Conservation (phyloP, 179 eudicot genomes). For the Silene noctiflora region DNA sequence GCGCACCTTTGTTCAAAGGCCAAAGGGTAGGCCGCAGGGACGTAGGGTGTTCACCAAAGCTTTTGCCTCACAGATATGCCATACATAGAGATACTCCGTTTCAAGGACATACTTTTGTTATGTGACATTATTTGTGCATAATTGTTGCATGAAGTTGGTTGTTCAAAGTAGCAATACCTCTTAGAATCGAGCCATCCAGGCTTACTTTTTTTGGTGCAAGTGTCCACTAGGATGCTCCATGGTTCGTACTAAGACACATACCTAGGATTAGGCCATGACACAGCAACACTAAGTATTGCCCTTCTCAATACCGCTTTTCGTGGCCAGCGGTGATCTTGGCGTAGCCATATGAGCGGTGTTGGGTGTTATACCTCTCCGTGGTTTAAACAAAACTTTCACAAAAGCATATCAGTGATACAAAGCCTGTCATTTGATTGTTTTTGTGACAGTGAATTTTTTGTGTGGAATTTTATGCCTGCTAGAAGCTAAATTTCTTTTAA, state of each 20-base stretch:
- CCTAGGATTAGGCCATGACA: not conserved
- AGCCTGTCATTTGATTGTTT: not conserved
- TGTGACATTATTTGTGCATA: not conserved
- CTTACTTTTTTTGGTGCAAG: not conserved
- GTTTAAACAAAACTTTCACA: not conserved
- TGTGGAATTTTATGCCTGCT: conserved; percentile 3
- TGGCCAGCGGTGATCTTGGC: no score
- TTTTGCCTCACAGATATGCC: no score
- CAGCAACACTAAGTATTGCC: no score
- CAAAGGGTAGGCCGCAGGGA: not conserved
- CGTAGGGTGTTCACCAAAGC: no score
- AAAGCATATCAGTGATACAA: not conserved
- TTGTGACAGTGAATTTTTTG: not conserved
- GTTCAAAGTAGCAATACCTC: not conserved
- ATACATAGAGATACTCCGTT: no score
- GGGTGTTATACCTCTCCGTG: not conserved
- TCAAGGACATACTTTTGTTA: no score
- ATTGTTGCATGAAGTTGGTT: not conserved
- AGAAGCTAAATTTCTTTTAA: conserved; percentile 12
- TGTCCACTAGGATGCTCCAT: not conserved
- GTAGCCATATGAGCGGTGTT: no score
- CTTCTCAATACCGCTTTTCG: no score
- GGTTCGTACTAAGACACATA: no score
- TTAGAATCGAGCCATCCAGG: not conserved
- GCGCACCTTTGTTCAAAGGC: not conserved